Base-by-base conservation (phyloP, 73 alveolate species). In the Loxodes magnus region DNA sequence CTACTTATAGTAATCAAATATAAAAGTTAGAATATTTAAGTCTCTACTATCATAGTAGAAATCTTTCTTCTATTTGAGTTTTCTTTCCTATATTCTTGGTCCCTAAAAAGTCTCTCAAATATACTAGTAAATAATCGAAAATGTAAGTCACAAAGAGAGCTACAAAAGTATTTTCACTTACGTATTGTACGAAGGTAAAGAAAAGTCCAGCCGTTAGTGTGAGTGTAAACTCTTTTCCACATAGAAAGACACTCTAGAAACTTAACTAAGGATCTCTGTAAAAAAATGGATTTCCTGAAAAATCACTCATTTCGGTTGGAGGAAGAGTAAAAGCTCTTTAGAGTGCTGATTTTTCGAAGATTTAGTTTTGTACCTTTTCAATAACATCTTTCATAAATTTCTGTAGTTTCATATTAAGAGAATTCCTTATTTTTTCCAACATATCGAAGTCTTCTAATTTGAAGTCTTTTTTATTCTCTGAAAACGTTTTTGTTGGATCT, bases 271-370 rank as follows among this genome's bases (percentile, higher is more conserved):
- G 77, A 44, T 83, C 95, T 61, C 54, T 83, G 64, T 65, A 83
- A 69, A 83, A 83, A 35, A 78, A 72, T 23, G 88, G 79, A 48
- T 71, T 74, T 39, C 43, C 64, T 34, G 52, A 39, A 28, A 58
- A 43, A 7, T 16, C 24, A 4, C 67, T 72, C 37, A 80, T 67
- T 16, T 52, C 76, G n/a, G 65, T 60, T 26, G 94, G 94, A 19
- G 94, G 94, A 52, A 74, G 59, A 62, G 74, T 75, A 53, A 80
- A 75, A 49, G 65, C 54, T 68, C 94, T 80, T 75, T 80, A 71
- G 15, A 43, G 31, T 34, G 44, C 16, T 22, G 71, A 31, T 61
- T 76, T 76, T 2, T 64, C 83, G 48, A 54, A 71, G 29, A 80
- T 51, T 31, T 66, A 58, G 36, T 63, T 3, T 52, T 67, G 58